Evolutionary conservation across 495 filamentous ascomycete species (phyloP), one percentile per base, ranked within the genome.

Genomic region (Bathelium albidoporum): DNA sequence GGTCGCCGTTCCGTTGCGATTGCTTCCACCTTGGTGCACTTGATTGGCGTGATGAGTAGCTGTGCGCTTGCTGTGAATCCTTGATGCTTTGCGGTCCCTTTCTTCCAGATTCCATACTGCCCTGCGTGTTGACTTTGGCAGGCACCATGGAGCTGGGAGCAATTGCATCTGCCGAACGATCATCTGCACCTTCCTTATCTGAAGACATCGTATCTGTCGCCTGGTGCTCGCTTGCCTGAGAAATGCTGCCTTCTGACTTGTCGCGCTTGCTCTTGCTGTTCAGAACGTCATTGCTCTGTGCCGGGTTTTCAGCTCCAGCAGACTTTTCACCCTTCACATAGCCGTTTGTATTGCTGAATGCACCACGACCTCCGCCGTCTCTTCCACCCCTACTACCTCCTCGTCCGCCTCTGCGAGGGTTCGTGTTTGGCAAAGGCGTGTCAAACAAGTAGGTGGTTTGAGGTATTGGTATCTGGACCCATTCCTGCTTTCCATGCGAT

Each of bases 371-470:
- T 64, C 78, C 78, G 34, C 82, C 82, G 39, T 82, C 85, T 72
- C 88, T 80, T 16, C 84, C 82, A 52, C 80, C 81, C 63, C 79
- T 77, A 26, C 74, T 74, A n/a, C 80, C 70, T 58, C 69, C 70
- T 52, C 71, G 65, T 10, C 68, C 70, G 9, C 70, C 71, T 66
- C 71, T 63, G 44, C 69, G 34, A 12, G 68, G 39, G 10, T 62
- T 63, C 31, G 66, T 62, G 43, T 64, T 70, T 7, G 89, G 89
- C 39, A 95, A 70, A 5, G 85, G 88, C 0, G 91, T 96, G 71
- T 86, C 86, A 74, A 93, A 96, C 24, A 55, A 29, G 24, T 55
- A 55, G 16, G 26, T 55, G 9, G 49, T 24, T 29, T 26, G 49
- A 26, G 86, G 86, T 68, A 90, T 89, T 39, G 83, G 82, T 12